Evolutionary conservation across 306 rosid species (phyloP).

Genomic region (Glycine tomentella): DNA sequence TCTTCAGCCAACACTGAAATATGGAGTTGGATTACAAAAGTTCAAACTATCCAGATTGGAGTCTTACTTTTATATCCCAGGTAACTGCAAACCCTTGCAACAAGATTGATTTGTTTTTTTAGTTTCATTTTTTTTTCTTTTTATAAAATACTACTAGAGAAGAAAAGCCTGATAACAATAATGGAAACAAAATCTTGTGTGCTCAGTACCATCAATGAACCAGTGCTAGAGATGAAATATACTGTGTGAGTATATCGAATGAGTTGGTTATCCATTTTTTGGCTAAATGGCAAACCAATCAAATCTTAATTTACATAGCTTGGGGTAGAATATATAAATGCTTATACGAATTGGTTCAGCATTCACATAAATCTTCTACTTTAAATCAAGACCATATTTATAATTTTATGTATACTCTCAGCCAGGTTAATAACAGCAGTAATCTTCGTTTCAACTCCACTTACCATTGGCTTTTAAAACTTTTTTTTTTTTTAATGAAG

Average conservation of each 20-base stretch:
- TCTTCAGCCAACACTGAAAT: too few species aligned
- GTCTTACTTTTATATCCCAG: not conserved
- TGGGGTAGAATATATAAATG: constrained; percentile 3
- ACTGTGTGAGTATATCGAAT: too few species aligned
- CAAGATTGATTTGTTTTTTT: not conserved
- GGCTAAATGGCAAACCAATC: not conserved
- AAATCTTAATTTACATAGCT: constrained; percentile 7
- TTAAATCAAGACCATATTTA: not conserved
- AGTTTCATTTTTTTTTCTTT: not conserved
- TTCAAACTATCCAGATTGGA: not conserved
- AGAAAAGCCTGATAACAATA: not conserved
- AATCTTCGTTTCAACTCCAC: too few species aligned
- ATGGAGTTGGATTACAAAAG: not conserved
- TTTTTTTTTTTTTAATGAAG: not conserved
- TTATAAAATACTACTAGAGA: not conserved
- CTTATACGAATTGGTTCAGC: constrained; percentile 1
- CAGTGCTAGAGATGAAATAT: not conserved
- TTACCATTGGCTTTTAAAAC: too few species aligned
- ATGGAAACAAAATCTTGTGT: not conserved
- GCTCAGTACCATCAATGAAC: not conserved
- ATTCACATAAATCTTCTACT: constrained; percentile 9
- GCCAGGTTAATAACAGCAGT: too few species aligned
- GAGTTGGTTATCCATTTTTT: too few species aligned
- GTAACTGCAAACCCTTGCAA: not conserved
- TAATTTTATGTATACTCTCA: too few species aligned